Percentiles rank a stretch among this genome's conserved stretches.
These are phyloP conservation scores for Vicia faba DNA, from an alignment of 306 rosid genomes.

Conservation along the genomic window DNA sequence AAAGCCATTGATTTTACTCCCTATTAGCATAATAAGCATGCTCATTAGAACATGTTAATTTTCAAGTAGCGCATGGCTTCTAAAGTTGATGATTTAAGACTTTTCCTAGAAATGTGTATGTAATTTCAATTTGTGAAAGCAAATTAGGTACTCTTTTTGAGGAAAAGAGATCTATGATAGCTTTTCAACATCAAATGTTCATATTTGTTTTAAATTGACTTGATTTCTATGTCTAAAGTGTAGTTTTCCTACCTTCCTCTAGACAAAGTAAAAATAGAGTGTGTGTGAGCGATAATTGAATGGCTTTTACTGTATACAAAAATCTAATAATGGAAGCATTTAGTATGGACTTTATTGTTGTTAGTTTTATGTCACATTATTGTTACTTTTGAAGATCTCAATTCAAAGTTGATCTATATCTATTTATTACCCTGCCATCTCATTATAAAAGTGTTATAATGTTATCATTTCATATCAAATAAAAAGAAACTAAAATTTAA, in stretches of 20 bases:
- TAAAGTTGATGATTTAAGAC: constrained; percentile 39
- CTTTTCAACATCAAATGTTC: constrained; percentile 45
- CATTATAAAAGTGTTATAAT: background rate
- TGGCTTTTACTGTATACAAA: constrained; percentile 34
- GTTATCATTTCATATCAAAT: no score
- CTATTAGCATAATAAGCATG: background rate
- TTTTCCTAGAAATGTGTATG: constrained; percentile 32
- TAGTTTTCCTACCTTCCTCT: constrained; percentile 24
- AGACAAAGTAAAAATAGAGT: constrained; percentile 36
- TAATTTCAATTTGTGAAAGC: constrained; percentile 36
- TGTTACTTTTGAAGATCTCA: constrained; percentile 43
- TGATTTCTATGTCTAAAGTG: constrained; percentile 11
- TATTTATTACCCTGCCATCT: background rate
- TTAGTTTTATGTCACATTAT: constrained; percentile 55
- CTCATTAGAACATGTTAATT: background rate
- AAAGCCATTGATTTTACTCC: background rate
- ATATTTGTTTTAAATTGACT: constrained; percentile 42
- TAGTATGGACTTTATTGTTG: constrained; percentile 56
- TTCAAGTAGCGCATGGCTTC: constrained; percentile 34
- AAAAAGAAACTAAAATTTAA: no score
- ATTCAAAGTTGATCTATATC: background rate
- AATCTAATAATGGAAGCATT: constrained; percentile 49
- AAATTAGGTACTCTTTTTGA: constrained; percentile 30
- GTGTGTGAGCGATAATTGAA: constrained; percentile 36
- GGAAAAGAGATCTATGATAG: constrained; percentile 24